Evolutionary conservation across 345 rosid species (phyloP).

Genomic region (Kernera saxatilis): DNA sequence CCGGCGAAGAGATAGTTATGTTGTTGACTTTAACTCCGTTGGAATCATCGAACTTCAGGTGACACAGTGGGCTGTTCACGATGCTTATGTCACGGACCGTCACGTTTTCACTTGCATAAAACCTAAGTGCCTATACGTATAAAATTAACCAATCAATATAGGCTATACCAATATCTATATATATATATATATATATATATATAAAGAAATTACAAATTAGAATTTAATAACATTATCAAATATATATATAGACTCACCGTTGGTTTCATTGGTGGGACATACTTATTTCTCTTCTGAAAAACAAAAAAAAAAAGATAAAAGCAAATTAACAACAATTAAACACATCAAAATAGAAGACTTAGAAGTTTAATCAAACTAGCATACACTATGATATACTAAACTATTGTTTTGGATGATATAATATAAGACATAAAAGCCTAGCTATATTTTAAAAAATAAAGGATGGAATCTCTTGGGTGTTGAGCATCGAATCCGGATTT

Average conservation of each 20-base stretch:
- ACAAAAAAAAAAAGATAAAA: neutral
- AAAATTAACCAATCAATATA: neutral
- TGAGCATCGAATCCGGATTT: neutral
- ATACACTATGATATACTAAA: neutral
- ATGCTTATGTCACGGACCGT: conserved; percentile 67
- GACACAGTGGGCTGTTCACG: conserved; percentile 75
- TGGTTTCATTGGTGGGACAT: conserved; percentile 63
- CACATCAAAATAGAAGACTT: neutral
- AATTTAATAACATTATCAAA: neutral
- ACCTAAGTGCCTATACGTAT: conserved; percentile 56
- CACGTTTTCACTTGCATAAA: conserved; percentile 63
- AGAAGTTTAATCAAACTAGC: neutral
- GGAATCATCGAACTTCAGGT: conserved; percentile 77
- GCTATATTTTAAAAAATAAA: neutral
- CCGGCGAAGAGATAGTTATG: conserved; percentile 65
- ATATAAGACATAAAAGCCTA: neutral
- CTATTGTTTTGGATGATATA: neutral
- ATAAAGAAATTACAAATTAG: neutral
- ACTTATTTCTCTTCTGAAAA: conserved; percentile 49
- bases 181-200: too few species aligned
- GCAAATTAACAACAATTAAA: neutral
- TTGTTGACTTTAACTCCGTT: conserved; percentile 52
- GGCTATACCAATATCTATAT: neutral
- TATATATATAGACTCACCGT: conserved; percentile 41
- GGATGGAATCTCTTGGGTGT: neutral